Evolutionary conservation across 192 early-diverging fungal genomes (phyloP).

Genomic region (Jimgerdemannia lactiflua): DNA sequence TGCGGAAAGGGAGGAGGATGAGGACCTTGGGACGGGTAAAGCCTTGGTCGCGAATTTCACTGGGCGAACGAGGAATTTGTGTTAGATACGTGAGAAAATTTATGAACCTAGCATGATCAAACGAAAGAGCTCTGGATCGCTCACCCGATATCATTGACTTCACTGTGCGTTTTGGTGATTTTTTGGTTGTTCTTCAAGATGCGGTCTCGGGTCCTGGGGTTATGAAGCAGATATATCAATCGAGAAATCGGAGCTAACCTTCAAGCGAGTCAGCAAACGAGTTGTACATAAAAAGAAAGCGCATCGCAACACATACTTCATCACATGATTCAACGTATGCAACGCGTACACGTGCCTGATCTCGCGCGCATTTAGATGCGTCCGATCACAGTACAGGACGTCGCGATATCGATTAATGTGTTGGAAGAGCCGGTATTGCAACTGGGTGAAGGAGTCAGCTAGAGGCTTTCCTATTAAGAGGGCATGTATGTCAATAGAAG

Average conservation of each 20-base stretch:
- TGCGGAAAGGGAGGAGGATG: constrained; percentile 86
- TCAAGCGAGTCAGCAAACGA: too few relatives aligned
- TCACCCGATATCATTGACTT: constrained; percentile 48
- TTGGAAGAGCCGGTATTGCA: constrained; percentile 59
- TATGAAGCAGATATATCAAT: neutral
- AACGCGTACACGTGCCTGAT: constrained; percentile 71
- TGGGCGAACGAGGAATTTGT: neutral
- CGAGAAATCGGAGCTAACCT: too few relatives aligned
- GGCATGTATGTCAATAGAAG: neutral
- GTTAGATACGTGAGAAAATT: neutral
- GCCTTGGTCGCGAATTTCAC: constrained; percentile 91
- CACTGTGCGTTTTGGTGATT: constrained; percentile 58
- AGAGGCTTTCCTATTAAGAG: neutral
- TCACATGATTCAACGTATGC: constrained; percentile 91
- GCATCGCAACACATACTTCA: constrained; percentile 47
- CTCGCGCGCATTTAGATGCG: constrained; percentile 58
- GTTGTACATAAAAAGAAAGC: neutral
- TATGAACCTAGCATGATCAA: constrained; percentile 6
- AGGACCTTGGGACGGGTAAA: constrained; percentile 93
- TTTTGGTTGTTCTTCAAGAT: constrained; percentile 80
- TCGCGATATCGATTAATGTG: constrained; percentile 77
- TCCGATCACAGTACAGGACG: constrained; percentile 65
- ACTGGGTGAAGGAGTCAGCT: constrained; percentile 33
- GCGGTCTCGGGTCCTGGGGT: constrained; percentile 55
- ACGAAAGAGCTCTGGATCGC: neutral